Conservation (phyloP, 805 yeast species). For the Metschnikowia rubicola region DNA sequence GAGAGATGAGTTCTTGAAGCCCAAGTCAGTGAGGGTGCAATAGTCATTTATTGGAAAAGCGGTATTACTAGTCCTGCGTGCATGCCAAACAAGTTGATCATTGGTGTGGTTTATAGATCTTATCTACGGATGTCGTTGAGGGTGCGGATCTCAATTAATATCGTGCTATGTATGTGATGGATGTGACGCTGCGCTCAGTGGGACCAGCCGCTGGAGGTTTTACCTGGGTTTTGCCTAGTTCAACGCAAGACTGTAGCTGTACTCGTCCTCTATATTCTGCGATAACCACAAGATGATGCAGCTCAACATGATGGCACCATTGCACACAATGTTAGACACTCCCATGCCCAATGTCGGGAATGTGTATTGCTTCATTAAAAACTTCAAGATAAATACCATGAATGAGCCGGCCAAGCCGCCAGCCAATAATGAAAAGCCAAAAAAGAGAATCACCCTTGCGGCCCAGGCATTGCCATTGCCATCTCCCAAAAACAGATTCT, state of each 20-base stretch:
- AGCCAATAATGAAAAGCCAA: slow-evolving; percentile 90
- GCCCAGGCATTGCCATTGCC: slow-evolving; percentile 75
- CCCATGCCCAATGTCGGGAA: slow-evolving; percentile 96
- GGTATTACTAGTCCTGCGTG: not conserved
- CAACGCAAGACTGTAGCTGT: slow-evolving; percentile 83
- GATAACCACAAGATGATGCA: slow-evolving; percentile 90
- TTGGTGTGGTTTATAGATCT: slow-evolving; percentile 5
- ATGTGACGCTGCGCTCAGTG: not conserved
- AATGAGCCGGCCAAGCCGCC: slow-evolving; percentile 93
- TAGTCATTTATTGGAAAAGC: not conserved
- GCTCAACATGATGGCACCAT: slow-evolving; percentile 78
- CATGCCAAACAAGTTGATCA: no score
- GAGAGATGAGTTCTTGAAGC: slow-evolving; percentile 29
- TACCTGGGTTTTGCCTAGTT: slow-evolving; percentile 23
- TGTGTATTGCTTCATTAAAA: slow-evolving; percentile 68
- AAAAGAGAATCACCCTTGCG: slow-evolving; percentile 82
- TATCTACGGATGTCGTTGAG: not conserved
- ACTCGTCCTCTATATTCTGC: slow-evolving; percentile 94
- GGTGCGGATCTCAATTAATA: no score
- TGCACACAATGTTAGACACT: slow-evolving; percentile 77
- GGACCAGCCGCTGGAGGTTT: not conserved
- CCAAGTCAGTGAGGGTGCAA: not conserved
- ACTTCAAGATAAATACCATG: slow-evolving; percentile 82
- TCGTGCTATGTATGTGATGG: no score
- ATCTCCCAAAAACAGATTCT: slow-evolving; percentile 40